Conservation (phyloP, 2,329 filamentous ascomycete genomes). For the Dothiorella sarmentorum region DNA sequence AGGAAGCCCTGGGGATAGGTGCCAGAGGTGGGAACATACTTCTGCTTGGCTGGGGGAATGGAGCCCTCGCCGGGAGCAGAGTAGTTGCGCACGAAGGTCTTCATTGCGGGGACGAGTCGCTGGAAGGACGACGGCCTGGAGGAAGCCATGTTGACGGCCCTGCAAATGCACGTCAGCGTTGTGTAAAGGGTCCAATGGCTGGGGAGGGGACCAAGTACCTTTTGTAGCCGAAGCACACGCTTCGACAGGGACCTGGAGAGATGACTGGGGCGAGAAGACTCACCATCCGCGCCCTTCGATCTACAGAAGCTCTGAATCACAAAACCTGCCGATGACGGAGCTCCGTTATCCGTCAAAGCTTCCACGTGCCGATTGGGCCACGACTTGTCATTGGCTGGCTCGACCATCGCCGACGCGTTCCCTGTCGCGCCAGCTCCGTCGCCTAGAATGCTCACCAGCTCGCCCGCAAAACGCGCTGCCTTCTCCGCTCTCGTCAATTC, state of each 20-base stretch:
- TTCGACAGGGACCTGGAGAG: neutral
- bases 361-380: slow-evolving; percentile 7
- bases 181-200: neutral
- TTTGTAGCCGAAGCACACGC: slow-evolving; percentile 7
- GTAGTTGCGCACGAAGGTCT: slow-evolving; percentile 50
- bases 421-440: slow-evolving; percentile 1
- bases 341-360: slow-evolving; percentile 11
- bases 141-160: slow-evolving; percentile 17
- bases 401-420: slow-evolving; percentile 11
- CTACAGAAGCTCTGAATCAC: too few species aligned
- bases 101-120: slow-evolving; percentile 28
- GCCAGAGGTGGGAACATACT: slow-evolving; percentile 81
- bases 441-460: neutral
- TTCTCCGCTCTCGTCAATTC: slow-evolving; percentile 2
- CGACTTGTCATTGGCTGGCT: slow-evolving; percentile 9
- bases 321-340: slow-evolving; percentile 15
- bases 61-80: slow-evolving; percentile 56
- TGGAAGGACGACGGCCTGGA: slow-evolving; percentile 12
- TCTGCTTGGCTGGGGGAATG: slow-evolving; percentile 77
- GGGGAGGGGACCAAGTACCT: neutral
- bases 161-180: neutral
- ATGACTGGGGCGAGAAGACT: neutral
- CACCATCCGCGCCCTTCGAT: neutral
- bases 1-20: slow-evolving; percentile 88
- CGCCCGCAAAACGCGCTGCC: neutral